Base-by-base conservation (phyloP, 495 filamentous ascomycete genomes). In the Tetracladium setigerum region DNA sequence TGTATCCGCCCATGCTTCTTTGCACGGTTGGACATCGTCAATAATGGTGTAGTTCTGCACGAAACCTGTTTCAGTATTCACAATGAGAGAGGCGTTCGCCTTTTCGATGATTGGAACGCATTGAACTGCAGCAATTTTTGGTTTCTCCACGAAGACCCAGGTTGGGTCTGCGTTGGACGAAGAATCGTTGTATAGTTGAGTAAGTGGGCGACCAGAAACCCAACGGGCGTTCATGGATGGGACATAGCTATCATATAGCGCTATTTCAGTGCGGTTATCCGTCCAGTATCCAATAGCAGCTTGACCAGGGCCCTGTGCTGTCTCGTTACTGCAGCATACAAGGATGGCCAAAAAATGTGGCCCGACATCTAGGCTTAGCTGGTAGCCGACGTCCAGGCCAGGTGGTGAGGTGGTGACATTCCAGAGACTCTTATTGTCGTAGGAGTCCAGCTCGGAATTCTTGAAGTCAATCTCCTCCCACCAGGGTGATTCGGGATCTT, bases 41-140 rank as follows among this genome's bases (percentile, higher is more conserved):
- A 55, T 34, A 35, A 69, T 59, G 14, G 53, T 47, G 44, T 59
- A 66, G 1, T 44, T 31, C 19, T 57, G 60, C 16, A 69, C 62
- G 11, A 56, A 44, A 12, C 61, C 59, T 30, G 50, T 65, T 0
- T 27, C n/a, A 1, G 57, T 55, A 32, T 65, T 50, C 1, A 68
- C 58, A 1, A 46, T 64, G 33, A 68, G 47, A 5, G 40, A 47
- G 9, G 67, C 58, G 11, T 58, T 52, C 4, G 65, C 56, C 0
- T 55, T 42, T 44, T 68, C 67, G 27, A 66, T 47, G 3, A 66
- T 34, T 6, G 67, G 67, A 41, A 35, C 44, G 35, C 67, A 69
- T 17, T 63, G 64, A 5, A 69, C 8, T 2, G 62, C 42, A 3
- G 61, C 41, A 5, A 64, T 35, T 33, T 50, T 36, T 1, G 47